Percentiles rank a stretch among this genome's conserved stretches.
Conservation (phyloP, 2,329 filamentous ascomycete genomes). For the Aspergillus thermomutatus region DNA sequence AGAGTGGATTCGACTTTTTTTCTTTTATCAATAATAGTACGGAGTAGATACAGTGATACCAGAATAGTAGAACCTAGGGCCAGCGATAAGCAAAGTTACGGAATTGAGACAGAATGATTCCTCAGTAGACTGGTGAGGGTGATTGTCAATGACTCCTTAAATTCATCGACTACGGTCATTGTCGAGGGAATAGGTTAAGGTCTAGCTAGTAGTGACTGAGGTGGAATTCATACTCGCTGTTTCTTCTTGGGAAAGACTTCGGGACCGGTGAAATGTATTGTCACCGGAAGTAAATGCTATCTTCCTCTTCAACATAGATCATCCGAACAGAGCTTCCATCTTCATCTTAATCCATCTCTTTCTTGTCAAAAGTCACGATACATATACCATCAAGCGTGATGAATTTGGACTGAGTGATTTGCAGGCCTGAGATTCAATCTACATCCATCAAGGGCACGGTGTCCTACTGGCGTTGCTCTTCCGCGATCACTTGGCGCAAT, state of each 20-base stretch:
- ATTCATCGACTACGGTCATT: background rate
- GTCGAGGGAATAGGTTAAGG: background rate
- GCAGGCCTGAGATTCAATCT: background rate
- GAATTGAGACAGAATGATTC: background rate
- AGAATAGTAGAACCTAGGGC: background rate
- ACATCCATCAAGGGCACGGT: background rate
- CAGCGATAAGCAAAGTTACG: background rate
- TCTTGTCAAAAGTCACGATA: background rate
- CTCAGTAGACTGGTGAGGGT: background rate
- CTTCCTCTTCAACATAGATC: background rate
- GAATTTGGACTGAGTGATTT: background rate
- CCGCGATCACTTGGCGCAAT: background rate
- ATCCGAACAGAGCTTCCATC: background rate
- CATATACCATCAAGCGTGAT: background rate
- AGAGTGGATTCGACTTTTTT: background rate
- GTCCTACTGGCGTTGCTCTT: background rate
- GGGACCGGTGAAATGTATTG: constrained; percentile 12
- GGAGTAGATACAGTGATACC: background rate
- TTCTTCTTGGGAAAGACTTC: background rate
- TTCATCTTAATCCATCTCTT: background rate
- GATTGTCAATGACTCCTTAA: background rate
- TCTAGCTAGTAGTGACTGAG: background rate
- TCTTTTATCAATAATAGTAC: background rate
- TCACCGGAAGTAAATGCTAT: constrained; percentile 9
- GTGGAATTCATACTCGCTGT: background rate